Base-by-base conservation (phyloP, 345 rosid genomes). In the Salix purpurea region DNA sequence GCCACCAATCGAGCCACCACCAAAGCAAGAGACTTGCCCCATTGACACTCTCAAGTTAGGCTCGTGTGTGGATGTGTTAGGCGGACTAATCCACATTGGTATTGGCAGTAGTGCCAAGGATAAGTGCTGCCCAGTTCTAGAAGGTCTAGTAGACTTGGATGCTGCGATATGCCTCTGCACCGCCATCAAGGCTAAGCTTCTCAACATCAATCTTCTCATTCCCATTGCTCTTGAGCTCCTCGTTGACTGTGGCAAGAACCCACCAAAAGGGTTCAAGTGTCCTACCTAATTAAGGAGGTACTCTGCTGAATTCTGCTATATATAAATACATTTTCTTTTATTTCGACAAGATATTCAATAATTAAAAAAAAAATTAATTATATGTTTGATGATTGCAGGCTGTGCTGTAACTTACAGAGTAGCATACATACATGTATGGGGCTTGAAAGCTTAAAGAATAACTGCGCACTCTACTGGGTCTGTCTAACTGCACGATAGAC, bases 111-210 rank as follows among this genome's bases (percentile, higher is more conserved):
- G 90, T 52, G 91, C 96, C 2, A 89, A 91, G 86, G 92, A 87
- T 34, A n/a, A 86, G 8, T 95, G 99, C 78, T 96, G 99, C 71
- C 98, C 99, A 0, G 84, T 96, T 67, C 91, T 96, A 24, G 78
- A 84, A 67, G 94, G 91, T 48, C 83, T 96, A 24, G 71, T 83
- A 39, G 98, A 84, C 79, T 84, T 93, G 74, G 99, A 96, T 65
- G 98, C 97, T 9, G 98, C 99, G 0, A 15, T 95, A 18, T 95
- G 99, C 77, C 96, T 95, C 7, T 95, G 98, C 85, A 93, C 96
- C 74, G 88, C 91, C 80, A 90, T 95, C 61, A 90, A 83, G 69
- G 89, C 78, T 4, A 95, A 95, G 85, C 96, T 95, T 77, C 87
- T 95, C 2, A 95, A 93, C 65, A 73, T 95, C 48, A 89, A 82